A percentile compares a stretch with the other conserved stretches of the same genome.
These are phyloP conservation scores for Rhodotorula sp. DNA, from an alignment of 1,284 basidiomycete genomes.

Conservation along the genomic window DNA sequence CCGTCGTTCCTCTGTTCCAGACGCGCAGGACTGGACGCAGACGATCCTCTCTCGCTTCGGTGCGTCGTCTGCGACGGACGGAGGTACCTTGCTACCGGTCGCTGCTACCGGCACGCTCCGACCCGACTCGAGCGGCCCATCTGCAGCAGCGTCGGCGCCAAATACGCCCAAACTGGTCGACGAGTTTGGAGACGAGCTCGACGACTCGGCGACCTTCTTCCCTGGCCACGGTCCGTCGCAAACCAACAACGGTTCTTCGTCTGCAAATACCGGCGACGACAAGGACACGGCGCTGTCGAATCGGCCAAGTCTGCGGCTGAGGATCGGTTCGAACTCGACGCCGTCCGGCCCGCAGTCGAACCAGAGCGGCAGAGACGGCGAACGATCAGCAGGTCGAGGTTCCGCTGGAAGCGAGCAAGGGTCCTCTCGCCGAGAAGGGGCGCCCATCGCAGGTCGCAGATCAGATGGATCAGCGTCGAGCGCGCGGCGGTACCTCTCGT, in stretches of 20 bases:
- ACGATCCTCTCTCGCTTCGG: constrained; percentile 28
- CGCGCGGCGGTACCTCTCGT: not conserved
- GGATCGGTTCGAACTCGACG: constrained; percentile 25
- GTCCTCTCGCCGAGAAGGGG: not conserved
- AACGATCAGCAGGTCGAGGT: not conserved
- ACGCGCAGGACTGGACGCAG: constrained; percentile 30
- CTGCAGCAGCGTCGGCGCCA: not conserved
- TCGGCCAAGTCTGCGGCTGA: constrained; percentile 31
- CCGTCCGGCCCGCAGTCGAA: not conserved
- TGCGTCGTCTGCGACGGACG: constrained; percentile 10
- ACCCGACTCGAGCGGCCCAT: not conserved
- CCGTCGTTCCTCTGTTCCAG: constrained; percentile 19
- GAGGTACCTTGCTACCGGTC: constrained; percentile 11
- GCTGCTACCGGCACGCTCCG: constrained; percentile 14
- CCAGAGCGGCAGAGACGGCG: constrained; percentile 1
- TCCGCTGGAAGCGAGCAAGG: not conserved
- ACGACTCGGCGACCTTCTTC: constrained; percentile 34
- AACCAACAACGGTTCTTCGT: not conserved
- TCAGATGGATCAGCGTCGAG: not conserved
- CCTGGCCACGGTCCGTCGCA: constrained; percentile 26
- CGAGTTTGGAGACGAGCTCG: constrained; percentile 38
- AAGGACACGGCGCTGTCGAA: constrained; percentile 3
- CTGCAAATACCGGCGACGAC: not conserved
- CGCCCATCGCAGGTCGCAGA: not conserved
- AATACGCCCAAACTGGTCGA: constrained; percentile 23